Base-by-base conservation (phyloP, 148 eudicot species). In the Simmondsia chinensis region DNA sequence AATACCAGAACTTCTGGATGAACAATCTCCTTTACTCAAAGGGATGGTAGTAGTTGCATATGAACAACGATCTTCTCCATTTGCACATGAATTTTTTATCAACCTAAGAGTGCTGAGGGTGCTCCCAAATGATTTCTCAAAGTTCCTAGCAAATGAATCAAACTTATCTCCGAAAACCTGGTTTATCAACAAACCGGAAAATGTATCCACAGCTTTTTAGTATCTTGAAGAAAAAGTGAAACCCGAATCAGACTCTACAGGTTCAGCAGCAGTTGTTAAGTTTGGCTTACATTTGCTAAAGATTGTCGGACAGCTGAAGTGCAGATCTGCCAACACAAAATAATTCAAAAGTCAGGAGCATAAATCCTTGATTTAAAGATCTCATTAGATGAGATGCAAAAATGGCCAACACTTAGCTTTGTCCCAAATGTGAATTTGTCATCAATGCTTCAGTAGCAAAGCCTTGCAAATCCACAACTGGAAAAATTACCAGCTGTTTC, bases 151-250 rank as follows among this genome's bases (percentile, higher is more conserved):
- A 59, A 89, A 89, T 4, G 64, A 54, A 50, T 89, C 95, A 63
- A 78, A 84, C 56, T 73, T 84, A 64, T 81, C 56, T 16, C 78
- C 95, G 20, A 73, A 84, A 11, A 81, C 97, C 97, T 89, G 64
- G 61, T 54, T 36, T 15, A 57, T 28, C 45, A 61, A 39, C 21
- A 59, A 69, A 27, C 20, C 52, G 39, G 24, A 43, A 44, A 41
- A 49, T 25, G 38, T 35, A 27, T 18, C 43, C 35, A 23, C 13
- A 32, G 34, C n/a, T n/a, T 45, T 33, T 20, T 20, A 64, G 33
- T 27, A 23, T 42, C 30, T 18, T 13, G 23, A 30, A 43, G 47
- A 28, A 37, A 47, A 39, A 56, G 44, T 31, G 38, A 23, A 45
- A 33, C 32, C 35, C 44, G 48, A 57, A 48, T 39, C 35, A 57